Percentiles rank a stretch among this genome's conserved stretches.
phyloP scores from a whole-genome alignment of 176 grass and related monocot genomes.

The Aegilops bicornis region DNA sequence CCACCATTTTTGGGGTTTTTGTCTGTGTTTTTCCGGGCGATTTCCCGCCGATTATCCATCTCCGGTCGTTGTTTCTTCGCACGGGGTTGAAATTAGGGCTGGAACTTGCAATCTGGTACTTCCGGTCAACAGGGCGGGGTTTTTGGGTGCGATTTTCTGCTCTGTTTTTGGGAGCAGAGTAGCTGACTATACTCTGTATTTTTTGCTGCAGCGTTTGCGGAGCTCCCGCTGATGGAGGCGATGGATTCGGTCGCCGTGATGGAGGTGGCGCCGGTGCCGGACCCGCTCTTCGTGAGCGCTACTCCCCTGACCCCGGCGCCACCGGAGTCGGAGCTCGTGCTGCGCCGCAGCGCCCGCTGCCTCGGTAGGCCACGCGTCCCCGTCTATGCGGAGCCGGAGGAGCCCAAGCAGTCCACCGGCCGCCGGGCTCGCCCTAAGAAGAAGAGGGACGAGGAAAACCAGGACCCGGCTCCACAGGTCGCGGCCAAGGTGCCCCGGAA shows the following conservation, averaged over 20 bases:
- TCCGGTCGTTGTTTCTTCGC: too few relatives aligned
- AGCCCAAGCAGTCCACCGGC: constrained; percentile 18
- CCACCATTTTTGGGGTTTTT: not conserved
- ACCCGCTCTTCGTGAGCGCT: constrained; percentile 7
- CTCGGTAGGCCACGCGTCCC: constrained; percentile 4
- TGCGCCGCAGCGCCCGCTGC: constrained; percentile 52
- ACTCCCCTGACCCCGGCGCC: not conserved
- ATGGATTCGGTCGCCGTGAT: constrained; percentile 30
- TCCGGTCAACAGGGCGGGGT: not conserved
- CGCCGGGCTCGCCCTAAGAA: constrained; percentile 27
- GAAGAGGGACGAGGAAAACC: constrained; percentile 40
- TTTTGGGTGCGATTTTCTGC: not conserved
- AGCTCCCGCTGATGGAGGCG: constrained; percentile 8
- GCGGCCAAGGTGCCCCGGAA: not conserved
- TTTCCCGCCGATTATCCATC: not conserved
- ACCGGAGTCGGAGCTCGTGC: constrained; percentile 5
- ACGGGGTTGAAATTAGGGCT: not conserved
- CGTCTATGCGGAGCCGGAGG: constrained; percentile 25
- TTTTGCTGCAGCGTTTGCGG: not conserved
- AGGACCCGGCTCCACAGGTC: not conserved
- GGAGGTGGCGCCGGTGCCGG: constrained; percentile 32
- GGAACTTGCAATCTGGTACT: not conserved
- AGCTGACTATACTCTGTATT: not conserved
- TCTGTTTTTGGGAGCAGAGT: not conserved
- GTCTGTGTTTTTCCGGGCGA: not conserved